A percentile compares a stretch with the other conserved stretches of the same genome.
Conservation (phyloP, 2,329 filamentous ascomycete genomes). For the Calonectria pseudoturangicola region DNA sequence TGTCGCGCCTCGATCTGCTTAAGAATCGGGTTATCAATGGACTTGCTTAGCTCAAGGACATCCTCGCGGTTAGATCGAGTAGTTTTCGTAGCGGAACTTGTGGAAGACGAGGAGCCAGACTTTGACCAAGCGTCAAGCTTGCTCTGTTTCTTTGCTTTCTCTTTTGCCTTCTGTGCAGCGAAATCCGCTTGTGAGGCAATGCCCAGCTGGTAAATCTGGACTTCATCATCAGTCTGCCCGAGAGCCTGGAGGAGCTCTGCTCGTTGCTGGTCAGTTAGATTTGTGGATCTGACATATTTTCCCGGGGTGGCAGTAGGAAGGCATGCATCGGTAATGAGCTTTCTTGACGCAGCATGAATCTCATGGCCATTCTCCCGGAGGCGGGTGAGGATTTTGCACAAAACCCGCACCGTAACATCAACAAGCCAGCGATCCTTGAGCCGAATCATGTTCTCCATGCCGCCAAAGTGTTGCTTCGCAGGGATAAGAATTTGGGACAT, state of each 20-base stretch:
- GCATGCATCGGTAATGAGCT: conserved; percentile 80
- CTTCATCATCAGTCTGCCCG: conserved; percentile 74
- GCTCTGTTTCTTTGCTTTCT: conserved; percentile 72
- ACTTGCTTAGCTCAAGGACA: conserved; percentile 67
- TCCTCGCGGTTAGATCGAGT: conserved; percentile 67
- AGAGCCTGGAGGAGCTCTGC: conserved; percentile 84
- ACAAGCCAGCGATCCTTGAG: conserved; percentile 92
- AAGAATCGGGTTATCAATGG: conserved; percentile 68
- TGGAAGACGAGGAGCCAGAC: conserved; percentile 61
- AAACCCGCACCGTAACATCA: conserved; percentile 85
- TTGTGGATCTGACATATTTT: conserved; percentile 80
- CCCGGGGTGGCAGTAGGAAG: conserved; percentile 72
- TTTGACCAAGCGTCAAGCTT: conserved; percentile 78
- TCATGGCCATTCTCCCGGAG: conserved; percentile 86
- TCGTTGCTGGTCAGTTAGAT: conserved; percentile 87
- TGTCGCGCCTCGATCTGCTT: conserved; percentile 66
- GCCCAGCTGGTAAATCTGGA: conserved; percentile 68
- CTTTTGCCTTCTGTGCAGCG: conserved; percentile 52
- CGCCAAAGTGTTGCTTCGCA: conserved; percentile 71
- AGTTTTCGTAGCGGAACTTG: conserved; percentile 52
- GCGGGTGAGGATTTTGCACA: conserved; percentile 88
- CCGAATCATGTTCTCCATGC: conserved; percentile 91
- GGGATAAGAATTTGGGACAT: conserved; percentile 64
- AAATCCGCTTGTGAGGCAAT: conserved; percentile 52
- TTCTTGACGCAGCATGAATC: conserved; percentile 76